Evolutionary conservation across 345 rosid species (phyloP).

Genomic region (Citrus mangshanensis): DNA sequence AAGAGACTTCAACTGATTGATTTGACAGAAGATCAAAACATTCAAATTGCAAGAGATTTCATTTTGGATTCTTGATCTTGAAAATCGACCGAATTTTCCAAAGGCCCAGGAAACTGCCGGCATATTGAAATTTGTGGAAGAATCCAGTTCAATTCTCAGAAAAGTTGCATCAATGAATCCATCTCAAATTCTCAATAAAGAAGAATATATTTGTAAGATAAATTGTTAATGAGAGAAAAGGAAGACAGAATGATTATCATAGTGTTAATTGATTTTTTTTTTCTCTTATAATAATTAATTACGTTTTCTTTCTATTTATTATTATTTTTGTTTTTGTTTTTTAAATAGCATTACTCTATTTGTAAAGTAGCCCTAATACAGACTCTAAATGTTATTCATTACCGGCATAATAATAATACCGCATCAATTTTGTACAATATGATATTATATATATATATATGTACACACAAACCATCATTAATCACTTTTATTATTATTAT

Average conservation of each 20-base stretch:
- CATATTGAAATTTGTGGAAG: not conserved
- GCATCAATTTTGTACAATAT: not conserved
- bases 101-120: conserved; percentile 9
- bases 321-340: too few species aligned
- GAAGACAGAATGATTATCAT: too few species aligned
- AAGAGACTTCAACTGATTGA: conserved; percentile 2
- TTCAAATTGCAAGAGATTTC: not conserved
- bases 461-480: too few species aligned
- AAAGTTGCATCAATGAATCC: too few species aligned
- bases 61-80: conserved; percentile 8
- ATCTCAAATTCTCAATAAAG: too few species aligned
- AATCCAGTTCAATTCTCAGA: not conserved
- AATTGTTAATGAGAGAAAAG: too few species aligned
- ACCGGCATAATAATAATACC: not conserved
- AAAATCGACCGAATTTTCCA: conserved; percentile 13
- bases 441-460: too few species aligned
- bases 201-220: conserved; percentile 17
- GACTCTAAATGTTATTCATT: conserved; percentile 21
- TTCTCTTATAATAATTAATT: too few species aligned
- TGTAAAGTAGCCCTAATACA: conserved; percentile 6
- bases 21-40: not conserved
- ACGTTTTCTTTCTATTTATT: too few species aligned
- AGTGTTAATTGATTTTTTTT: too few species aligned
- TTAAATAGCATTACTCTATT: too few species aligned
- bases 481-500: too few species aligned